Conservation (phyloP, 2,329 filamentous ascomycete genomes). For the Fusarium circinatum region DNA sequence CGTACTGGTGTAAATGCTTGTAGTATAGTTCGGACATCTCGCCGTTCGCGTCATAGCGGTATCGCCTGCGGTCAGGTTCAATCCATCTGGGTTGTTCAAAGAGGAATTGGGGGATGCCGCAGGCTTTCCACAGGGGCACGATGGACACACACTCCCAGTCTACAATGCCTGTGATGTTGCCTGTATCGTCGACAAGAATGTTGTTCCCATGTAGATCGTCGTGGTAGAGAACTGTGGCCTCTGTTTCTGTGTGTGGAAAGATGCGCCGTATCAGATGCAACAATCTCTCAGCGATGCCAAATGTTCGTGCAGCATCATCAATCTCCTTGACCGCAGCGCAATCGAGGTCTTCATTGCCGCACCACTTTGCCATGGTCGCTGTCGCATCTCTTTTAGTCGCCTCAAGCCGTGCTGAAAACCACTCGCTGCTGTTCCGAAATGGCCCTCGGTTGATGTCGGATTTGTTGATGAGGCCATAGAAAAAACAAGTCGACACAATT, state of each 20-base stretch:
- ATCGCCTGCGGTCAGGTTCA: constrained; percentile 32
- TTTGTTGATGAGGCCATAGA: constrained; percentile 45
- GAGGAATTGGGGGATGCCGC: constrained; percentile 50
- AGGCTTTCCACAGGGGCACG: constrained; percentile 53
- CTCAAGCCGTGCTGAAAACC: constrained; percentile 46
- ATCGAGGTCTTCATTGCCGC: not conserved
- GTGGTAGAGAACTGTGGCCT: constrained; percentile 49
- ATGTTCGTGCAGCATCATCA: constrained; percentile 46
- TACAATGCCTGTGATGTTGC: constrained; percentile 50
- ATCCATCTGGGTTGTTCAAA: constrained; percentile 25
- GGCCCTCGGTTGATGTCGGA: constrained; percentile 50
- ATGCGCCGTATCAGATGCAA: constrained; percentile 44
- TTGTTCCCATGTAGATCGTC: constrained; percentile 52
- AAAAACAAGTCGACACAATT: constrained; percentile 50
- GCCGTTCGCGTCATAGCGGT: constrained; percentile 1
- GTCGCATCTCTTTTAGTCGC: constrained; percentile 9
- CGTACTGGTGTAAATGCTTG: constrained; percentile 53
- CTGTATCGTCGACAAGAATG: constrained; percentile 51
- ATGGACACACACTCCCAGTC: constrained; percentile 57
- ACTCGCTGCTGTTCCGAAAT: constrained; percentile 49
- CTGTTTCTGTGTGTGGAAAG: constrained; percentile 41
- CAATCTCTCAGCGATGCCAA: constrained; percentile 43
- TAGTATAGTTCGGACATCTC: constrained; percentile 45
- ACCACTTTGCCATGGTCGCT: not conserved
- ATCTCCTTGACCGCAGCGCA: constrained; percentile 42